These are phyloP conservation scores for Linaria vulgaris DNA, from an alignment of 257 asterid species.

Conservation along the genomic window DNA sequence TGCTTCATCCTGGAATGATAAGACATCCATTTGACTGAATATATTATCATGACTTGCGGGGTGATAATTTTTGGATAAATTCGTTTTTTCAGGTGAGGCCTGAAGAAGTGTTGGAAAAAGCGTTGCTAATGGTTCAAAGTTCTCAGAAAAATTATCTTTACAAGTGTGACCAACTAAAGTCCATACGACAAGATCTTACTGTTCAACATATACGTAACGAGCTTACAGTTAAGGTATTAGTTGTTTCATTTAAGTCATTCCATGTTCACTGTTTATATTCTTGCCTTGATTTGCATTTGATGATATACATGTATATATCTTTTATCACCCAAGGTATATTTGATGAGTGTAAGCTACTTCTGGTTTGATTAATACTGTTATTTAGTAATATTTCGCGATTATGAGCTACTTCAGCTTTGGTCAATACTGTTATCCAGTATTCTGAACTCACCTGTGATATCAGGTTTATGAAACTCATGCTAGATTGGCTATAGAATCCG, in stretches of 20 bases:
- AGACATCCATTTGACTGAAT: conserved; percentile 17
- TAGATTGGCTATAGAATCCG: conserved; percentile 89
- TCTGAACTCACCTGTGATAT: conserved; percentile 29
- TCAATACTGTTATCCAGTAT: conserved; percentile 16
- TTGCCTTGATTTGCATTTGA: neutral
- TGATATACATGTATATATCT: conserved; percentile 1
- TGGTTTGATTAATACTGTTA: conserved; percentile 16
- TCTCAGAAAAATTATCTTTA: conserved; percentile 86
- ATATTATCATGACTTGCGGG: conserved; percentile 10
- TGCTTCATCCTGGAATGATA: conserved; percentile 23
- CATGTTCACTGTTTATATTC: conserved; percentile 7
- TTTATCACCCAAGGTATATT: neutral
- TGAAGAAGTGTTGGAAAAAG: conserved; percentile 93
- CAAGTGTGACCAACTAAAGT: conserved; percentile 96
- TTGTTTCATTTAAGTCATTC: conserved; percentile 24
- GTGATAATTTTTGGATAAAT: conserved; percentile 23
- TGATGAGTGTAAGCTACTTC: conserved; percentile 20
- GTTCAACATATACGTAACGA: conserved; percentile 91
- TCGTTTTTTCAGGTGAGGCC: conserved; percentile 84
- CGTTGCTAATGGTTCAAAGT: conserved; percentile 79
- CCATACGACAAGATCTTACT: conserved; percentile 98
- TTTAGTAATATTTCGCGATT: conserved; percentile 18
- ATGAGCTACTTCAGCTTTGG: conserved; percentile 18
- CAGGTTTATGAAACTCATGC: conserved; percentile 99
- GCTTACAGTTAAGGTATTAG: conserved; percentile 82